phyloP scores from a whole-genome alignment of 2,329 filamentous ascomycete species.

The Parastagonospora avenae region DNA sequence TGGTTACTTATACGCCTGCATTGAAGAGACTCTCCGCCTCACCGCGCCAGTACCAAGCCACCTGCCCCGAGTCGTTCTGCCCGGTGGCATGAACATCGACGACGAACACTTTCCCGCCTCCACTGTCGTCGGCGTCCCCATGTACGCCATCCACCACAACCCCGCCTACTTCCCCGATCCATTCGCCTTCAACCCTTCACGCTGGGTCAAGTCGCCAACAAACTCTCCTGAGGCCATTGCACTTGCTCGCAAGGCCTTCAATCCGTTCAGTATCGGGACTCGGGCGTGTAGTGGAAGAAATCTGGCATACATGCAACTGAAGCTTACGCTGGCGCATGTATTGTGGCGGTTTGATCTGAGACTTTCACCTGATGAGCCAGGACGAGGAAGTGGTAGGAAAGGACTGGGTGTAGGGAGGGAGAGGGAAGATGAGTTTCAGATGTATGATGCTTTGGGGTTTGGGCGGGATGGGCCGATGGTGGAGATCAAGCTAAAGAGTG shows the following conservation, averaged over 20 bases:
- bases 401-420: slow-evolving; percentile 25
- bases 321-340: slow-evolving; percentile 62
- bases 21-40: slow-evolving; percentile 41
- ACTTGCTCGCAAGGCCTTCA: slow-evolving; percentile 60
- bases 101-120: slow-evolving; percentile 22
- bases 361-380: slow-evolving; percentile 16
- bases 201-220: slow-evolving; percentile 21
- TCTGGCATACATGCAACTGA: slow-evolving; percentile 69
- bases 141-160: slow-evolving; percentile 30
- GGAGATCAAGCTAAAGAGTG: slow-evolving; percentile 47
- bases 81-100: slow-evolving; percentile 31
- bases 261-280: slow-evolving; percentile 68
- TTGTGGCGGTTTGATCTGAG: slow-evolving; percentile 64
- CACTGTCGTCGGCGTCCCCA: slow-evolving; percentile 30
- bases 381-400: slow-evolving; percentile 17
- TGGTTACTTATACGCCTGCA: slow-evolving; percentile 36
- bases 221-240: slow-evolving; percentile 8
- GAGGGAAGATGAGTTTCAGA: slow-evolving; percentile 62
- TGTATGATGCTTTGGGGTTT: slow-evolving; percentile 74
- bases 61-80: slow-evolving; percentile 33
- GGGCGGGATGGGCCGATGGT: slow-evolving; percentile 71
- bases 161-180: slow-evolving; percentile 19
- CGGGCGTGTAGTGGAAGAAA: slow-evolving; percentile 70
- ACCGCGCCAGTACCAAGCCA: slow-evolving; percentile 30
- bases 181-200: slow-evolving; percentile 24